These are phyloP conservation scores for Nitzschia sp. DNA, from an alignment of 108 stramenopile genomes.

Conservation along the genomic window DNA sequence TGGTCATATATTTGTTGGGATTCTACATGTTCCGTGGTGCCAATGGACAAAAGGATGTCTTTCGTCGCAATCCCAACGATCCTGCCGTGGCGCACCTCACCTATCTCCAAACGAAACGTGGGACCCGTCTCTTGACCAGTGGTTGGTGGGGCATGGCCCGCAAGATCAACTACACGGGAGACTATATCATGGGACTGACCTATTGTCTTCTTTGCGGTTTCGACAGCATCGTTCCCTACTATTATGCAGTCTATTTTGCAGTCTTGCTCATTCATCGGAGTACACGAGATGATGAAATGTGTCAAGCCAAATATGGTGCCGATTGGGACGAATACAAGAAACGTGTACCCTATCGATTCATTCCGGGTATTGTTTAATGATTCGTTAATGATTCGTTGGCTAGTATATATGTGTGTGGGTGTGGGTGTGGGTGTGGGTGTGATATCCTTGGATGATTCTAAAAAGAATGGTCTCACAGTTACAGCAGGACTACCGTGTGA, in stretches of 20 bases:
- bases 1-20: constrained; percentile 68
- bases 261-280: constrained; percentile 94
- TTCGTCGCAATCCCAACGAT: constrained; percentile 86
- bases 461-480: not conserved
- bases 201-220: constrained; percentile 96
- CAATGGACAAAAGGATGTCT: constrained; percentile 94
- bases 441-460: no score
- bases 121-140: constrained; percentile 84
- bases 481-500: no score
- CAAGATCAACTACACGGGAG: constrained; percentile 99
- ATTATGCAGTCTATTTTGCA: constrained; percentile 94
- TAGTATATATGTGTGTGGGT: no score
- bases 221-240: constrained; percentile 89
- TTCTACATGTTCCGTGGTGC: constrained; percentile 91
- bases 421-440: no score
- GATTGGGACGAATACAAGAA: constrained; percentile 95
- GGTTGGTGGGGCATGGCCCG: constrained; percentile 99
- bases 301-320: constrained; percentile 91
- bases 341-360: constrained; percentile 91
- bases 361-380: constrained; percentile 91
- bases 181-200: constrained; percentile 96
- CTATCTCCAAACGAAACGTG: constrained; percentile 81
- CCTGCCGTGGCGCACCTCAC: constrained; percentile 55
- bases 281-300: constrained; percentile 93
- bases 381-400: no score